Conservation (phyloP, 1,139 yeast species). For the Candida labiduridarum region DNA sequence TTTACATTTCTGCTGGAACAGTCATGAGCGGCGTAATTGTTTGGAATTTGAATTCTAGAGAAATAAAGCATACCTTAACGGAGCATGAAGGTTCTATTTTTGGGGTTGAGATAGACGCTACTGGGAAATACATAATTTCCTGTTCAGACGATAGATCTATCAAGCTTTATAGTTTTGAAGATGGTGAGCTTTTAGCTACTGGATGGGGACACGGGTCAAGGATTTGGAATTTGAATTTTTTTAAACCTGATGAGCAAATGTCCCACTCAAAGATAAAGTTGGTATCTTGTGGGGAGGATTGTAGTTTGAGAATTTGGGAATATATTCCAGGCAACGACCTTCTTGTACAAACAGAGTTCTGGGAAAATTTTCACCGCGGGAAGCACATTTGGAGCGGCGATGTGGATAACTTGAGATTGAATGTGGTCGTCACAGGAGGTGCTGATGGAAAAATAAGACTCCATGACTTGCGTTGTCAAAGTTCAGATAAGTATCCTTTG, state of each 20-base stretch:
- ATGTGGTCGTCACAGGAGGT: constrained; percentile 75
- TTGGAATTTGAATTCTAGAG: constrained; percentile 60
- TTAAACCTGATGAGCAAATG: constrained; percentile 20
- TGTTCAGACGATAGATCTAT: constrained; percentile 95
- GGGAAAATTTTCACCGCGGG: constrained; percentile 71
- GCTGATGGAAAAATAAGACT: constrained; percentile 82
- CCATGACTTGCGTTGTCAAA: constrained; percentile 45
- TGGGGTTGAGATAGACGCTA: constrained; percentile 64
- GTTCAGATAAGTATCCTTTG: constrained; percentile 27
- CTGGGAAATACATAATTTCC: constrained; percentile 61
- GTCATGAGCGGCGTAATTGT: constrained; percentile 85
- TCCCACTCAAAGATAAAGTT: constrained; percentile 37
- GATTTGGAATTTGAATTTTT: constrained; percentile 81
- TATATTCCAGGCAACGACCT: constrained; percentile 27
- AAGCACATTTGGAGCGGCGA: constrained; percentile 89
- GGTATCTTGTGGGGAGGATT: constrained; percentile 83
- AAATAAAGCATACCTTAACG: constrained; percentile 56
- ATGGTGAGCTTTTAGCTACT: constrained; percentile 62
- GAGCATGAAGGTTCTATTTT: constrained; percentile 93
- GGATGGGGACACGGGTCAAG: constrained; percentile 98
- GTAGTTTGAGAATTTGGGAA: constrained; percentile 83
- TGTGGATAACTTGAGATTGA: constrained; percentile 41
- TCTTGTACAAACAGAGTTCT: constrained; percentile 34
- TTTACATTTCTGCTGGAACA: constrained; percentile 82
- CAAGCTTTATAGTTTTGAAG: constrained; percentile 64